phyloP scores from a whole-genome alignment of 768 basidiomycete genomes.

The Mycena albidolilacea region DNA sequence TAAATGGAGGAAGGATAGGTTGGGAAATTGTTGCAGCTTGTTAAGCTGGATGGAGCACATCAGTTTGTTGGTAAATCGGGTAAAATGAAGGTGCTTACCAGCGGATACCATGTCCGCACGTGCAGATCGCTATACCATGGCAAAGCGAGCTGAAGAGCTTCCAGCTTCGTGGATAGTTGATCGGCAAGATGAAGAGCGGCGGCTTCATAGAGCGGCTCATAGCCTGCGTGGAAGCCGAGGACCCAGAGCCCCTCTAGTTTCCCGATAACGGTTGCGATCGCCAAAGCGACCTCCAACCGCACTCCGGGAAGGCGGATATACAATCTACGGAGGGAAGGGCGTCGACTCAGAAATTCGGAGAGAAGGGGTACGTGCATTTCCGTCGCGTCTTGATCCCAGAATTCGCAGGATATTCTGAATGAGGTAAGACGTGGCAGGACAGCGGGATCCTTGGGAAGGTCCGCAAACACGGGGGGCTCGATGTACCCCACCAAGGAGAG shows the following conservation, averaged over 20 bases:
- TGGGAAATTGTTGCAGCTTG: conserved; percentile 49
- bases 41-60: conserved; percentile 21
- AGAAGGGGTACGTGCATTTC: conserved; percentile 43
- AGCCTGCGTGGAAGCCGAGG: conserved; percentile 57
- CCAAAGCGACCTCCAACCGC: conserved; percentile 37
- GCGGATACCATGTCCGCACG: conserved; percentile 41
- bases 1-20: conserved; percentile 55
- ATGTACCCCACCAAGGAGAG: conserved; percentile 56
- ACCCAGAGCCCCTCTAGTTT: conserved; percentile 51
- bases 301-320: conserved; percentile 53
- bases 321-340: conserved; percentile 48
- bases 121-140: conserved; percentile 48
- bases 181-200: conserved; percentile 45
- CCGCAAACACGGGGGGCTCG: conserved; percentile 45
- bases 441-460: conserved; percentile 47
- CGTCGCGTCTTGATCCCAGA: conserved; percentile 28
- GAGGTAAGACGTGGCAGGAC: conserved; percentile 52
- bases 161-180: conserved; percentile 48
- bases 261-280: conserved; percentile 46
- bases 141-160: conserved; percentile 55
- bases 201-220: conserved; percentile 42
- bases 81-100: conserved; percentile 43
- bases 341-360: conserved; percentile 50
- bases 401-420: conserved; percentile 54
- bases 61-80: not conserved